Evolutionary conservation across 169 alveolate species (phyloP).

Genomic region (Plasmodium ovale): DNA sequence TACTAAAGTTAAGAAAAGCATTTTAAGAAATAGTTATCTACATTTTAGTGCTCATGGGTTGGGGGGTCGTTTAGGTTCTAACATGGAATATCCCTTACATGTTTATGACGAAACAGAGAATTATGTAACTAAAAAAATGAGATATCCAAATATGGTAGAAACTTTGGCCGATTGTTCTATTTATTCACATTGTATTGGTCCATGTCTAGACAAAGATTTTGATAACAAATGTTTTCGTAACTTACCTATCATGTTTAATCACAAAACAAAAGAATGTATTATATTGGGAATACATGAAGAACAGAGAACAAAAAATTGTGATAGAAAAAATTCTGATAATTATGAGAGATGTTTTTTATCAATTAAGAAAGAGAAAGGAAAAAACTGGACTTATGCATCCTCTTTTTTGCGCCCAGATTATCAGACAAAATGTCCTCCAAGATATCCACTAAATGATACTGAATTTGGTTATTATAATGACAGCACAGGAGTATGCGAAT

Average conservation of each 20-base stretch:
- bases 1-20: slow-evolving; percentile 7
- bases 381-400: slow-evolving; percentile 65
- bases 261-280: slow-evolving; percentile 49
- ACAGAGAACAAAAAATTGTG: slow-evolving; percentile 26
- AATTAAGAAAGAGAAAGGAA: slow-evolving; percentile 42
- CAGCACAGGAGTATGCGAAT: slow-evolving; percentile 45
- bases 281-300: slow-evolving; percentile 62
- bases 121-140: slow-evolving; percentile 45
- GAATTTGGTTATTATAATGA: slow-evolving; percentile 52
- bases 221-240: slow-evolving; percentile 56
- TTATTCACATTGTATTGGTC: slow-evolving; percentile 69
- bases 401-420: slow-evolving; percentile 71
- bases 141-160: slow-evolving; percentile 19
- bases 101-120: slow-evolving; percentile 21
- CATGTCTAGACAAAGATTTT: slow-evolving; percentile 63
- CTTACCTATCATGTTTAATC: slow-evolving; percentile 63
- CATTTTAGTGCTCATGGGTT: slow-evolving; percentile 64
- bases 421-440: slow-evolving; percentile 61
- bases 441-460: slow-evolving; percentile 59
- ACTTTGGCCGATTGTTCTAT: slow-evolving; percentile 58
- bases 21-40: slow-evolving; percentile 2
- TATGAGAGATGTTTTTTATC: slow-evolving; percentile 44
- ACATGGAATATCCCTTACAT: slow-evolving; percentile 30
- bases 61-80: slow-evolving; percentile 69
- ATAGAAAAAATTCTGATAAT: not conserved